These are phyloP conservation scores for Chimonanthus salicifolius DNA, from an alignment of 164 flowering plant genomes.

Conservation along the genomic window DNA sequence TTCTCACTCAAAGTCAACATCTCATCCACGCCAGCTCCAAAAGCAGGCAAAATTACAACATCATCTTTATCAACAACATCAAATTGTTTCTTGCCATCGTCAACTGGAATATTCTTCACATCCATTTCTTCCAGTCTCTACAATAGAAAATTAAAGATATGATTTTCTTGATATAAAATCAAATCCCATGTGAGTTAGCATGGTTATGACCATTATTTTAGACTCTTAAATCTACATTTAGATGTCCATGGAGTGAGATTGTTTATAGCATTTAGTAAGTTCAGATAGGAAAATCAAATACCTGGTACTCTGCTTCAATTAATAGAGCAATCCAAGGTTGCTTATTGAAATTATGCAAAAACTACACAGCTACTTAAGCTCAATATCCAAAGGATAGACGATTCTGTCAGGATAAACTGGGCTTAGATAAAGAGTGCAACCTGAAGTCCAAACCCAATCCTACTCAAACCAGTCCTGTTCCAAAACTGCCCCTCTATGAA, in stretches of 20 bases:
- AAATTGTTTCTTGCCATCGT: slow-evolving; percentile 70
- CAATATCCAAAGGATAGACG: too few relatives aligned
- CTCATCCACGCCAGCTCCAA: slow-evolving; percentile 97
- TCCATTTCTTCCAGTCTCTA: slow-evolving; percentile 90
- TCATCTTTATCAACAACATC: slow-evolving; percentile 81
- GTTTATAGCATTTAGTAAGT: too few relatives aligned
- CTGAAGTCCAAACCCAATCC: too few relatives aligned
- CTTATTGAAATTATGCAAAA: too few relatives aligned
- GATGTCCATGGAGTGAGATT: not conserved
- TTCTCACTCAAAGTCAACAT: slow-evolving; percentile 69
- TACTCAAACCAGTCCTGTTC: too few relatives aligned
- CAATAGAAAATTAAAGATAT: slow-evolving; percentile 3
- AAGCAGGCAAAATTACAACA: slow-evolving; percentile 94
- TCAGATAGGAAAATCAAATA: too few relatives aligned
- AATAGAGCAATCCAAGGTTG: too few relatives aligned
- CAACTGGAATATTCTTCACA: slow-evolving; percentile 66
- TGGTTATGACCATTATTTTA: not conserved
- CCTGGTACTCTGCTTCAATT: too few relatives aligned
- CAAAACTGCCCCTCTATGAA: too few relatives aligned
- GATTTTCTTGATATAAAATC: not conserved
- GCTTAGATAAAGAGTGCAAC: too few relatives aligned
- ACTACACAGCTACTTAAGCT: too few relatives aligned
- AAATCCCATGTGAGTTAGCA: not conserved
- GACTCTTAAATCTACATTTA: not conserved
- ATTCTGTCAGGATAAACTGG: too few relatives aligned